Base-by-base conservation (phyloP, 148 eudicot species). In the Cornus florida region DNA sequence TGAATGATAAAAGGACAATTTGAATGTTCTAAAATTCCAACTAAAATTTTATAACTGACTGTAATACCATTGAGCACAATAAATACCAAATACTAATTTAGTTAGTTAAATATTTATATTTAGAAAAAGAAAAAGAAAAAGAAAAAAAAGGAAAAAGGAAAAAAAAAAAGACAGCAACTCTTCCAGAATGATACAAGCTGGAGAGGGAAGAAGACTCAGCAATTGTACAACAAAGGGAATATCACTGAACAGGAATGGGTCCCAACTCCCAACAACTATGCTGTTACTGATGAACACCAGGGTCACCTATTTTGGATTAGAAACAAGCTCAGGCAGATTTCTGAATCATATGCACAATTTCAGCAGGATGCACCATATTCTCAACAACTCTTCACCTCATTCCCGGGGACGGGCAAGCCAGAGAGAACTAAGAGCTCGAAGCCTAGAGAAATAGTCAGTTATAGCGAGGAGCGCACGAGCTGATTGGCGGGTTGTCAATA, bases 331-430 rank as follows among this genome's bases (percentile, higher is more conserved):
- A 20, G 57, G 57, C 43, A 62, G 32, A 20, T 64, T 14, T 20
- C 48, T 4, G 48, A 43, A 43, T 43, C 48, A 43, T 43, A 43
- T 43, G 48, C 48, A 43, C 48, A 43, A 43, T 43, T 43, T 31
- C 43, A 43, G 62, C 79, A 59, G 31, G 62, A 67, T 57, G 38
- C 72, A 1, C 46, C 79, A 20, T 20, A 62, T 66, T 48, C 28
- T 39, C 16, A 67, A 48, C 4, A 32, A 33, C 1, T 39, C 32
- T 67, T 50, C 71, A 22, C 31, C 74, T 84, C 82, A 84, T 39
- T 84, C 87, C 65, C 83, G 78, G 31, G 87, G 87, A 14, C 87
- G 87, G 76, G 87, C 87, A 75, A 81, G 82, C 87, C 87, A 84
- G 31, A 84, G 74, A 71, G 87, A 81, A 73, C 87, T 84, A 70